These are phyloP conservation scores for Mycena indigotica DNA, from an alignment of 768 basidiomycete species.

Conservation along the genomic window DNA sequence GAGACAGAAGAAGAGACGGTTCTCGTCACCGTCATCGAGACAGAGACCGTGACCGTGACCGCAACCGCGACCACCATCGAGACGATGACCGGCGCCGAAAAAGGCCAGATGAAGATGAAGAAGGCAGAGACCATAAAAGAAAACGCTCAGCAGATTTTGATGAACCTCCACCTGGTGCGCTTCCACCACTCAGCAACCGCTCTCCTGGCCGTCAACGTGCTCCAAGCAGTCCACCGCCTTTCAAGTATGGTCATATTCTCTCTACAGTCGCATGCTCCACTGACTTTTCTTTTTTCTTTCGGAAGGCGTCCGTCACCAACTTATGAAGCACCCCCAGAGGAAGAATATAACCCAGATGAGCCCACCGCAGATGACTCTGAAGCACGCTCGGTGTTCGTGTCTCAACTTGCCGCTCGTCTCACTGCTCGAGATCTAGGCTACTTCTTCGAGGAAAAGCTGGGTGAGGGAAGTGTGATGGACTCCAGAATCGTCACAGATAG, in stretches of 20 bases:
- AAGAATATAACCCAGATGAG: constrained; percentile 82
- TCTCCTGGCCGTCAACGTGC: constrained; percentile 45
- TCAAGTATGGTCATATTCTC: constrained; percentile 43
- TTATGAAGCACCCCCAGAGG: constrained; percentile 66
- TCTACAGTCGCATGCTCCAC: constrained; percentile 7
- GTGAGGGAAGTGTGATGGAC: constrained; percentile 92
- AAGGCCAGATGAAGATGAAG: constrained; percentile 64
- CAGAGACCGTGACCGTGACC: too few relatives aligned
- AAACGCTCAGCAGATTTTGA: constrained; percentile 64
- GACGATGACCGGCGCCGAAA: constrained; percentile 68
- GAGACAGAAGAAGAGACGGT: constrained; percentile 45
- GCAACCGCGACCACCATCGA: constrained; percentile 42
- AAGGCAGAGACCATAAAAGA: constrained; percentile 67
- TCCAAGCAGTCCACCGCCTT: constrained; percentile 47
- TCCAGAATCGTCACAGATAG: constrained; percentile 95
- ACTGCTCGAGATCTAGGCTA: constrained; percentile 97
- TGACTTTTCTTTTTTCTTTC: constrained; percentile 9
- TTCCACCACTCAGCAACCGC: constrained; percentile 52
- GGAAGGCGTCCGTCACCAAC: constrained; percentile 69
- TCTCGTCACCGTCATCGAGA: constrained; percentile 49
- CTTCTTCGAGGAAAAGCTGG: constrained; percentile 98
- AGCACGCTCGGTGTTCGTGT: constrained; percentile 97
- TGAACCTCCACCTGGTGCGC: constrained; percentile 41
- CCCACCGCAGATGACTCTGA: constrained; percentile 95
- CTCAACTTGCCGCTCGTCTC: constrained; percentile 94